phyloP scores from a whole-genome alignment of 176 grass and related monocot genomes.

The Themeda triandra region DNA sequence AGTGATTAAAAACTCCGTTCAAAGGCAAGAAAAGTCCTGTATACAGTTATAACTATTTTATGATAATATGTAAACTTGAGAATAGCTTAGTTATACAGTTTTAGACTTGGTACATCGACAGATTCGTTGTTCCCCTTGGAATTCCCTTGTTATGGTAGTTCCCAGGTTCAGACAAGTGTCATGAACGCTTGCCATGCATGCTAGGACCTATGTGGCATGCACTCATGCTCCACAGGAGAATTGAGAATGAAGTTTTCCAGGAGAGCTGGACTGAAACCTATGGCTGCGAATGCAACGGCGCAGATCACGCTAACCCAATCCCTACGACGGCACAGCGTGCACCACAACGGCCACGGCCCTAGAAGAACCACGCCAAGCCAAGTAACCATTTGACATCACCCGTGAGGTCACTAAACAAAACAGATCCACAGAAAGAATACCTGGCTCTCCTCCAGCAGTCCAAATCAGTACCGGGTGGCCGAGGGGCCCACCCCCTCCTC shows the following conservation, averaged over 20 bases:
- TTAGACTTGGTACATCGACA: no score
- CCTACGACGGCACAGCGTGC: conserved; percentile 1
- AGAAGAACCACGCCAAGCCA: conserved; percentile 15
- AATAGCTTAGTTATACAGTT: no score
- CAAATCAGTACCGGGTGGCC: conserved; percentile 15
- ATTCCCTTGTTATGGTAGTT: neutral
- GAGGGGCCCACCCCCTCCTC: neutral
- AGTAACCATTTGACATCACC: conserved; percentile 39
- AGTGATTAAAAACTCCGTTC: no score
- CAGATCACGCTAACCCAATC: conserved; percentile 3
- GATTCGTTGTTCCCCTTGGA: neutral
- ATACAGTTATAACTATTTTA: no score
- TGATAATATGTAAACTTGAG: no score
- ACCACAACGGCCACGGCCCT: neutral
- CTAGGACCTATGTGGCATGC: neutral
- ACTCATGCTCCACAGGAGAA: neutral
- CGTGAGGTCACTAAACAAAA: conserved; percentile 34
- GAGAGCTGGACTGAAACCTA: neutral
- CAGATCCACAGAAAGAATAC: neutral
- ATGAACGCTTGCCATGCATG: neutral
- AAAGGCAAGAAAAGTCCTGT: no score
- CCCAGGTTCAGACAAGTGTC: neutral
- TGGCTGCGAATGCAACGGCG: neutral
- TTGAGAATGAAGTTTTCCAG: neutral
- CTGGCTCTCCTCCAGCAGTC: conserved; percentile 4